These are phyloP conservation scores for Trypanosomatidae sp. DNA, from an alignment of 208 protist species.

Conservation along the genomic window DNA sequence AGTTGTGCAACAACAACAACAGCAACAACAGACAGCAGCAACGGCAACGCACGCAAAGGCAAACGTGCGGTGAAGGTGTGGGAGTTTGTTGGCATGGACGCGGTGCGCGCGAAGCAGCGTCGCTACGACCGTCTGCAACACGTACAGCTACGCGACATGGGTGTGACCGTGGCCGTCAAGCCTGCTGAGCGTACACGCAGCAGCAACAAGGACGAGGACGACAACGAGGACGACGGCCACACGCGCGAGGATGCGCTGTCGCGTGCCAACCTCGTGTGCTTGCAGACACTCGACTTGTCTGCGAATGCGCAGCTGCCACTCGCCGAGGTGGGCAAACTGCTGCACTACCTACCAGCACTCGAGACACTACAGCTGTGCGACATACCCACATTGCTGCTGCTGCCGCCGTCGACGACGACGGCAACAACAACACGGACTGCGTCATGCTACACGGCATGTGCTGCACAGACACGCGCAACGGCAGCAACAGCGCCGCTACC, in stretches of 20 bases:
- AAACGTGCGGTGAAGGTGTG: too few relatives aligned
- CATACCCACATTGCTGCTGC: conserved; percentile 18
- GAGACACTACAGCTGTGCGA: conserved; percentile 56
- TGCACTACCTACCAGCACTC: conserved; percentile 38
- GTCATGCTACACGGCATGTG: too few relatives aligned
- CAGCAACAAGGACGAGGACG: neutral
- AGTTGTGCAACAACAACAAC: conserved; percentile 3
- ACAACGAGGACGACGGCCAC: conserved; percentile 2
- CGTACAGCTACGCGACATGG: conserved; percentile 41
- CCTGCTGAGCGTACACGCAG: conserved; percentile 3
- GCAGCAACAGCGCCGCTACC: conserved; percentile 7
- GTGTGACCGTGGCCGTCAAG: conserved; percentile 37
- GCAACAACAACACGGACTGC: too few relatives aligned
- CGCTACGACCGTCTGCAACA: conserved; percentile 39
- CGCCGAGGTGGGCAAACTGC: conserved; percentile 29
- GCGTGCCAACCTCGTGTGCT: conserved; percentile 18
- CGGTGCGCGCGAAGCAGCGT: conserved; percentile 40
- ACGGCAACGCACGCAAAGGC: too few relatives aligned
- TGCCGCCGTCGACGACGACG: conserved; percentile 10
- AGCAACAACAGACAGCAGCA: conserved; percentile 51
- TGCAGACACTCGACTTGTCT: conserved; percentile 66
- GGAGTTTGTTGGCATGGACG: conserved; percentile 75
- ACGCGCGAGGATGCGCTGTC: conserved; percentile 13
- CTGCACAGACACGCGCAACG: too few relatives aligned
- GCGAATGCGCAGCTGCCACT: conserved; percentile 39